A percentile compares a stretch with the other conserved stretches of the same genome.
These are phyloP conservation scores for Buddleja alternifolia DNA, from an alignment of 257 asterid species.

Conservation along the genomic window DNA sequence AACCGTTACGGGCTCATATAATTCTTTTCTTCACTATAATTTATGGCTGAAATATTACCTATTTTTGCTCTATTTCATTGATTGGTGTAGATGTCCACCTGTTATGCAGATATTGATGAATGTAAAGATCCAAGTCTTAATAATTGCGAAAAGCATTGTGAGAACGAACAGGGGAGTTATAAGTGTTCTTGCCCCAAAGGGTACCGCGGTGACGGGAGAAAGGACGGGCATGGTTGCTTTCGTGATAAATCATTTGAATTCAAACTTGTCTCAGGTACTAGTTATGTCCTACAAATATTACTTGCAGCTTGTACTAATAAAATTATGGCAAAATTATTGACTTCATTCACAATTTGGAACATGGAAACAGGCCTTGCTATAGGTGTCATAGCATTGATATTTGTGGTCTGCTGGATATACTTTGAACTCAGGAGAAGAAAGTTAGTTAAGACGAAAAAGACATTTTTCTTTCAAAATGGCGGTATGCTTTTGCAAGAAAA, in stretches of 20 bases:
- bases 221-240: conserved; percentile 18
- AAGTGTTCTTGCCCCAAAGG: conserved; percentile 36
- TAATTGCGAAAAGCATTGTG: conserved; percentile 25
- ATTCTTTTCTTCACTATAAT: too few relatives aligned
- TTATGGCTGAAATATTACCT: too few relatives aligned
- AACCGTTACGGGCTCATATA: too few relatives aligned
- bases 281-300: neutral
- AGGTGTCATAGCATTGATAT: conserved; percentile 7
- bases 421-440: conserved; percentile 21
- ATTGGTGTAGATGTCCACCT: too few relatives aligned
- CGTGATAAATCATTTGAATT: neutral
- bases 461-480: conserved; percentile 28
- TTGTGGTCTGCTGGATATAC: neutral
- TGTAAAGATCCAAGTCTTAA: conserved; percentile 10
- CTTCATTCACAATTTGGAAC: conserved; percentile 34
- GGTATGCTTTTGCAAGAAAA: conserved; percentile 28
- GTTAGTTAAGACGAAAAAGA: neutral
- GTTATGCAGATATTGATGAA: conserved; percentile 39
- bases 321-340: conserved; percentile 29
- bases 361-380: conserved; percentile 27
- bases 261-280: conserved; percentile 29
- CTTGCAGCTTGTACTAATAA: neutral
- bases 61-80: too few relatives aligned
- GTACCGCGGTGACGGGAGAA: conserved; percentile 30
- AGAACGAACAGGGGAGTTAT: conserved; percentile 24